Base-by-base conservation (phyloP, 2,329 filamentous ascomycete species). In the Berkeleyomyces basicola region DNA sequence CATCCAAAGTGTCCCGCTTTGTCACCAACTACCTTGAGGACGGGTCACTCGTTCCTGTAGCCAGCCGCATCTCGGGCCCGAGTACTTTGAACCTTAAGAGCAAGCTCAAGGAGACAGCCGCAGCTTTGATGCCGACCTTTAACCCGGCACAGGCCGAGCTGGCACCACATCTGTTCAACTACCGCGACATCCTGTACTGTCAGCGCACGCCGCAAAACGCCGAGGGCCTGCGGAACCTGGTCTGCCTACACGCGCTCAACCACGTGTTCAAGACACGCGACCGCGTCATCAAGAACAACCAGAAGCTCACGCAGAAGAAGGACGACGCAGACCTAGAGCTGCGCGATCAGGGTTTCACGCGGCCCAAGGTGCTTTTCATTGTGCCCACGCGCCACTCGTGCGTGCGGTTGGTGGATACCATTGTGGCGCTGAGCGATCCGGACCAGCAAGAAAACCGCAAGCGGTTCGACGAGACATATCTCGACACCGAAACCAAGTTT, bases 371-470 rank as follows among this genome's bases (percentile, higher is more conserved):
- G 5, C 80, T 99, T 23, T 88, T 97, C 72, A 78, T 99, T 16
- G 77, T 96, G 0, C 92, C 93, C 3, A 97, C 93, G 0, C 83
- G 91, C 62, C 85, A 96, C 70, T 86, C 90, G 0, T 95, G 90
- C 67, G 86, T 87, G 37, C 83, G 84, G 59, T 85, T 88, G 68
- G 78, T 96, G 44, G 83, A 95, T 58, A 82, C 81, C 47, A 90
- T 99, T 53, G 85, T 86, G 49, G 79, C 82, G 4, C 74, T 96
- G 33, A 88, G 85, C 73, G 79, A 86, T 65, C 87, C 90, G 0
- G 91, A 96, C 63, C 91, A 96, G 69, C 89, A 96, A 71, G 93
- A 97, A 72, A 96, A 97, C 75, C 87, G 88, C 68, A 93, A 95
- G 72, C 84, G 93, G 0, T 97, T 99, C 69, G 80, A 92, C 44